Conservation (phyloP, 805 yeast genomes). For the Scheffersomyces coipomensis region DNA sequence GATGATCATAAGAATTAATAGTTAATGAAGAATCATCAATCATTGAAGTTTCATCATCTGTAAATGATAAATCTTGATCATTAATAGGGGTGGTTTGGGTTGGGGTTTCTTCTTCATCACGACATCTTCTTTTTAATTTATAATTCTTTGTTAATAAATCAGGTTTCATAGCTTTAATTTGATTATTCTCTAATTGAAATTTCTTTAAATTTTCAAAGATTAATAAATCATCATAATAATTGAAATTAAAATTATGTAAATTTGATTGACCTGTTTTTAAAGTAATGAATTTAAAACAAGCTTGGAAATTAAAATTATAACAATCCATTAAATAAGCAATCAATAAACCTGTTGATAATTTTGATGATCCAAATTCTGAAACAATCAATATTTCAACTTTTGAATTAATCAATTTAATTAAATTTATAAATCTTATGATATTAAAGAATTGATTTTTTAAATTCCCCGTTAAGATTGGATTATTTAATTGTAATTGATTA, state of each 20-base stretch:
- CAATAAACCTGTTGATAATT: slow-evolving; percentile 29
- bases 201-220: slow-evolving; percentile 39
- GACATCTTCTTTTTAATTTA: slow-evolving; percentile 25
- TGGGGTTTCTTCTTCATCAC: slow-evolving; percentile 15
- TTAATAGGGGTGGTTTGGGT: not conserved
- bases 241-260: slow-evolving; percentile 21
- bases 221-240: slow-evolving; percentile 38
- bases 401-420: slow-evolving; percentile 30
- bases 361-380: slow-evolving; percentile 26
- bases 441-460: slow-evolving; percentile 35
- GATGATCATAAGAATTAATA: no score
- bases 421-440: slow-evolving; percentile 31
- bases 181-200: slow-evolving; percentile 31
- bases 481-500: slow-evolving; percentile 15
- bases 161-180: slow-evolving; percentile 24
- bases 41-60: slow-evolving; percentile 8
- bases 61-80: not conserved
- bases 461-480: slow-evolving; percentile 36
- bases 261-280: slow-evolving; percentile 13
- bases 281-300: slow-evolving; percentile 24
- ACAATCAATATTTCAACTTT: slow-evolving; percentile 30
- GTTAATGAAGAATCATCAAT: slow-evolving; percentile 5
- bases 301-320: slow-evolving; percentile 32
- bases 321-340: slow-evolving; percentile 40
- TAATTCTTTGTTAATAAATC: slow-evolving; percentile 25